These are phyloP conservation scores for Ophiostoma triangulosporum DNA, from an alignment of 2,329 filamentous ascomycete species.

Conservation along the genomic window DNA sequence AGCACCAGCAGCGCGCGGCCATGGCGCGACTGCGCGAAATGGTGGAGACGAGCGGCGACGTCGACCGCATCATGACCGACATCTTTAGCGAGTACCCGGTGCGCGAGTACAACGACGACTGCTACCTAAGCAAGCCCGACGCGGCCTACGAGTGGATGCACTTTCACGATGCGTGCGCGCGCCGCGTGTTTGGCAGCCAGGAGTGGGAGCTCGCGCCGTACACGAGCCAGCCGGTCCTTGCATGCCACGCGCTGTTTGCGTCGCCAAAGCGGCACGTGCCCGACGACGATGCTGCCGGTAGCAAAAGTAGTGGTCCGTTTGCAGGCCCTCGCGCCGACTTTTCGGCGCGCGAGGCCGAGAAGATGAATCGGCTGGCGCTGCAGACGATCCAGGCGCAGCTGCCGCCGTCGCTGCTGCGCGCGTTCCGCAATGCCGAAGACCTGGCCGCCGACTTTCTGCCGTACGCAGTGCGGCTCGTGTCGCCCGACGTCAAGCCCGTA, in stretches of 20 bases:
- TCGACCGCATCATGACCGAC: conserved; percentile 66
- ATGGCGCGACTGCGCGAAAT: conserved; percentile 63
- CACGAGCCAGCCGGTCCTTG: conserved; percentile 71
- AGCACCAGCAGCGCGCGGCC: conserved; percentile 57
- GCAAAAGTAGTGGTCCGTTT: conserved; percentile 55
- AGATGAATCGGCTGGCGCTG: conserved; percentile 62
- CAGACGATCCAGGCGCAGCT: conserved; percentile 60
- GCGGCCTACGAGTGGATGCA: conserved; percentile 87
- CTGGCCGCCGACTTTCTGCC: conserved; percentile 75
- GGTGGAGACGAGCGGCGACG: conserved; percentile 66
- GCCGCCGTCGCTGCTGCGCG: conserved; percentile 55
- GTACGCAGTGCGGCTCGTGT: conserved; percentile 69
- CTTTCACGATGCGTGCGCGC: conserved; percentile 77
- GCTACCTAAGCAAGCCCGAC: conserved; percentile 75
- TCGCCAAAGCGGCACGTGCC: conserved; percentile 43
- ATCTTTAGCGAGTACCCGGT: conserved; percentile 78
- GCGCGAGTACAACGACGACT: conserved; percentile 86
- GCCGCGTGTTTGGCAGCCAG: conserved; percentile 66
- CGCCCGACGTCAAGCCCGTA: conserved; percentile 83
- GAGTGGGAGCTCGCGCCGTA: conserved; percentile 90
- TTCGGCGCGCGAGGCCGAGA: conserved; percentile 65
- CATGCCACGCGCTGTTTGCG: conserved; percentile 85
- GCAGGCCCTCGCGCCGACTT: conserved; percentile 72
- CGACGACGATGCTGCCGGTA: conserved; percentile 28
- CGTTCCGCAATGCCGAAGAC: conserved; percentile 66